Conservation (phyloP, 352 stramenopile genomes). For the Globisporangium rhizosaccharum region DNA sequence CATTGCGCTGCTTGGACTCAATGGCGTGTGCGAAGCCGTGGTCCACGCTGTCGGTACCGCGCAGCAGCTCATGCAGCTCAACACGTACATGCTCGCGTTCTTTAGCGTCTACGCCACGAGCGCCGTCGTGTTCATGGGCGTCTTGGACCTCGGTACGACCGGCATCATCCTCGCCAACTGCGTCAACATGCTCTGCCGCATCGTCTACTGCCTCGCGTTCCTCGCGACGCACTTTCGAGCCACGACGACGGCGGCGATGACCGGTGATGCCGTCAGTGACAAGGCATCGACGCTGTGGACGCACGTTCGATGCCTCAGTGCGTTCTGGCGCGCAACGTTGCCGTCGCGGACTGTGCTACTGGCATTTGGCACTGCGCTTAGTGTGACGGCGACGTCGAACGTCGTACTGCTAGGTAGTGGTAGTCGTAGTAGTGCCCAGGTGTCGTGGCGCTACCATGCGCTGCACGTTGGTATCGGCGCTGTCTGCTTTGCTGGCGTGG, state of each 20-base stretch:
- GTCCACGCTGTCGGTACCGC: constrained; percentile 86
- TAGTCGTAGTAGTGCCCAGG: constrained; percentile 8
- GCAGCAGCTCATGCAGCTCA: constrained; percentile 67
- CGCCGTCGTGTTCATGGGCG: constrained; percentile 61
- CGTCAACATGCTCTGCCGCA: constrained; percentile 84
- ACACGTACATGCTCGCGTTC: constrained; percentile 75
- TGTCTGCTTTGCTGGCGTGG: constrained; percentile 36
- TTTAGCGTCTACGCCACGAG: constrained; percentile 69
- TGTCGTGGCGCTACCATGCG: constrained; percentile 25
- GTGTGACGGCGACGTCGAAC: constrained; percentile 32
- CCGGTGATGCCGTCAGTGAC: neutral
- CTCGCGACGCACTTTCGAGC: constrained; percentile 48
- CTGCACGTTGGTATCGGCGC: constrained; percentile 42
- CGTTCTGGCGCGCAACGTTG: constrained; percentile 49
- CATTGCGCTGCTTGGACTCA: constrained; percentile 93
- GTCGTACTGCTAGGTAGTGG: constrained; percentile 23
- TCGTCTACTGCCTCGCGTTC: constrained; percentile 74
- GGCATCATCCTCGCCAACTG: constrained; percentile 86
- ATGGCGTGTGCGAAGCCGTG: constrained; percentile 96
- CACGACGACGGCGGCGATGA: neutral
- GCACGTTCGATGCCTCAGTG: constrained; percentile 5
- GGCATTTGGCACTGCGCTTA: constrained; percentile 37
- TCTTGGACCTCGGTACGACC: constrained; percentile 43
- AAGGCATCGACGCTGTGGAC: neutral
- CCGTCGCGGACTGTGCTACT: constrained; percentile 42